phyloP scores from a whole-genome alignment of 768 basidiomycete species.

The Termitomyces sp. region DNA sequence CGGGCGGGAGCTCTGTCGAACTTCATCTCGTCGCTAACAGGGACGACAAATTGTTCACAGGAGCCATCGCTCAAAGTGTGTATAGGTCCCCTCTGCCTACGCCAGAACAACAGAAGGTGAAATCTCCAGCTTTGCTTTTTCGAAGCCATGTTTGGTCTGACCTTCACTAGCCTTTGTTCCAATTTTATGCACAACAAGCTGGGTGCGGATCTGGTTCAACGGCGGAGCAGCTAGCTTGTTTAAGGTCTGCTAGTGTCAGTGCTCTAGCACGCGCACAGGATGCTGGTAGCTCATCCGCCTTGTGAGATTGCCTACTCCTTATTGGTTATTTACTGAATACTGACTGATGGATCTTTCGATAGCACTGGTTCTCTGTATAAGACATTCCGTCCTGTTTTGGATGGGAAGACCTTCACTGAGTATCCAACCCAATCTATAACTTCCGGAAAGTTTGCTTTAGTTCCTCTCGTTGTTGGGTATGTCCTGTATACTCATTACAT shows the following conservation, averaged over 20 bases:
- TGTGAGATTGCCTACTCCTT: conserved; percentile 31
- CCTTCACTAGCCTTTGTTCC: conserved; percentile 43
- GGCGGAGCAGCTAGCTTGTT: conserved; percentile 36
- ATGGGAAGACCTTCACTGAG: conserved; percentile 48
- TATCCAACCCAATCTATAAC: conserved; percentile 45
- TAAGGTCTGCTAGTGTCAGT: conserved; percentile 48
- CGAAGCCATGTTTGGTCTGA: not conserved
- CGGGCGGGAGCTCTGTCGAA: conserved; percentile 52
- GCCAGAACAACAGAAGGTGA: conserved; percentile 52
- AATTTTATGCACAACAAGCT: conserved; percentile 44
- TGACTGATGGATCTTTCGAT: not conserved
- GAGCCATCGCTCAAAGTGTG: conserved; percentile 62
- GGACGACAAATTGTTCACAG: conserved; percentile 39
- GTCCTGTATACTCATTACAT: conserved; percentile 8
- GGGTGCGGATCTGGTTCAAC: conserved; percentile 43
- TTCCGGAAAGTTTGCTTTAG: conserved; percentile 40
- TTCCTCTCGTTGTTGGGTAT: conserved; percentile 60
- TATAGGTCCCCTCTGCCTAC: conserved; percentile 48
- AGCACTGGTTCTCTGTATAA: conserved; percentile 41
- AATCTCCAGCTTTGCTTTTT: conserved; percentile 1
- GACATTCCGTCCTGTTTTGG: conserved; percentile 51
- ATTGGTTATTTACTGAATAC: not conserved
- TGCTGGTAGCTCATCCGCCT: conserved; percentile 30
- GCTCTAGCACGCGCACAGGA: conserved; percentile 56
- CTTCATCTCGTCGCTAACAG: conserved; percentile 52